phyloP scores from a whole-genome alignment of 2,329 filamentous ascomycete species.

The Aspergillus viridinutans region DNA sequence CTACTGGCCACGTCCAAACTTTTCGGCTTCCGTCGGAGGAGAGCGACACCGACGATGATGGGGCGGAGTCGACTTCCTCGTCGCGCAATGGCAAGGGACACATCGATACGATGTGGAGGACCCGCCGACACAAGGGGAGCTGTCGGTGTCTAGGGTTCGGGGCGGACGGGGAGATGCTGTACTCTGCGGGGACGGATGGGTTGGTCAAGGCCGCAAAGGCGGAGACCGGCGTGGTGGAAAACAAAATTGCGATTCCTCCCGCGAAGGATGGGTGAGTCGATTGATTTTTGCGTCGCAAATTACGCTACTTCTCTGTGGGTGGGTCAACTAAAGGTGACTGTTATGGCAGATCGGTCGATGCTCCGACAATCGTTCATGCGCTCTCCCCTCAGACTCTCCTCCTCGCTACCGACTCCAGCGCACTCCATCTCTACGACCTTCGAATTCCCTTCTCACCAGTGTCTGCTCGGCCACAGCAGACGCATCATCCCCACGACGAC shows the following conservation, averaged over 20 bases:
- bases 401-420: constrained; percentile 84
- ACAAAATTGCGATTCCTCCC: constrained; percentile 73
- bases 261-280: constrained; percentile 38
- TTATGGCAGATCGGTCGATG: constrained; percentile 54
- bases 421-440: constrained; percentile 82
- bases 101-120: constrained; percentile 81
- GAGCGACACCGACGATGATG: constrained; percentile 48
- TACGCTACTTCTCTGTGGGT: constrained; percentile 6
- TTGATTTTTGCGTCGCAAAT: constrained; percentile 3
- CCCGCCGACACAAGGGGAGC: constrained; percentile 87
- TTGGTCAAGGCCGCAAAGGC: constrained; percentile 58
- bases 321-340: background rate
- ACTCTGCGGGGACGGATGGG: constrained; percentile 59
- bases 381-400: constrained; percentile 85
- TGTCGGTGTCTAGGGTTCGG: constrained; percentile 78
- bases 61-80: constrained; percentile 30
- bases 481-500: constrained; percentile 83
- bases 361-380: constrained; percentile 75
- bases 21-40: constrained; percentile 66
- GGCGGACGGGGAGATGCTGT: constrained; percentile 67
- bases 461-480: constrained; percentile 65
- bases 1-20: constrained; percentile 79
- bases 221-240: constrained; percentile 63
- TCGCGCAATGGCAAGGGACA: constrained; percentile 63
- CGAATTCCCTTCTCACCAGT: constrained; percentile 56